Conservation (phyloP, 2,329 filamentous ascomycete species). For the Xenoacremonium recifei region DNA sequence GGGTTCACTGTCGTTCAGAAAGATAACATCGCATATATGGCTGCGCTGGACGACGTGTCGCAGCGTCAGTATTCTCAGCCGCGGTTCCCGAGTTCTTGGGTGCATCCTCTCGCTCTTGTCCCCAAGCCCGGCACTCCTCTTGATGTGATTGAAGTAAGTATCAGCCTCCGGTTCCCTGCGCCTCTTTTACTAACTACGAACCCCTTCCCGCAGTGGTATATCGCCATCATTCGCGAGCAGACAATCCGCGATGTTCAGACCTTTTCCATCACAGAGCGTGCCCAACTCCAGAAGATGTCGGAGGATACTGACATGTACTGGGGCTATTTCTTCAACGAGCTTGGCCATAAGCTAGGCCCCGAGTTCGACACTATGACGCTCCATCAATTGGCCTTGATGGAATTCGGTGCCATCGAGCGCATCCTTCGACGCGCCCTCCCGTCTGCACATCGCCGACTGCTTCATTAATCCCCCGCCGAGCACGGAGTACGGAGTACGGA, state of each 20-base stretch:
- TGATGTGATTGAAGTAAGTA: conserved; percentile 58
- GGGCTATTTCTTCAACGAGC: conserved; percentile 52
- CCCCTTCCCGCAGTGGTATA: conserved; percentile 49
- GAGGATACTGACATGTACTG: conserved; percentile 44
- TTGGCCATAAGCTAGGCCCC: conserved; percentile 39
- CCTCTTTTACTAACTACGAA: conserved; percentile 3
- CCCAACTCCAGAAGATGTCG: conserved; percentile 32
- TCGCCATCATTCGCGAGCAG: conserved; percentile 53
- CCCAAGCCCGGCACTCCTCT: conserved; percentile 46
- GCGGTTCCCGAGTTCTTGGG: conserved; percentile 47
- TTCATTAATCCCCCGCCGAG: no score
- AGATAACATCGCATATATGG: conserved; percentile 52
- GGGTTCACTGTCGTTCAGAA: conserved; percentile 63
- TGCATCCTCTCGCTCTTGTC: conserved; percentile 50
- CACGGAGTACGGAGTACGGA: no score
- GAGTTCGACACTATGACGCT: conserved; percentile 50
- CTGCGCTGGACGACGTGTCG: conserved; percentile 34
- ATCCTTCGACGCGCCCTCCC: conserved; percentile 44
- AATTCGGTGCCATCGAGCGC: conserved; percentile 49
- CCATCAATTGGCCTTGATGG: conserved; percentile 40
- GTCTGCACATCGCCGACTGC: no score
- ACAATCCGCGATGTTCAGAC: conserved; percentile 40
- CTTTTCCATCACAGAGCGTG: conserved; percentile 42
- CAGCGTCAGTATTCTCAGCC: conserved; percentile 46
- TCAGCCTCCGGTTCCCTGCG: no score